A percentile compares a stretch with the other conserved stretches of the same genome.
phyloP scores from a whole-genome alignment of 1,284 basidiomycete genomes.

The Kalmanozyma brasiliensis region DNA sequence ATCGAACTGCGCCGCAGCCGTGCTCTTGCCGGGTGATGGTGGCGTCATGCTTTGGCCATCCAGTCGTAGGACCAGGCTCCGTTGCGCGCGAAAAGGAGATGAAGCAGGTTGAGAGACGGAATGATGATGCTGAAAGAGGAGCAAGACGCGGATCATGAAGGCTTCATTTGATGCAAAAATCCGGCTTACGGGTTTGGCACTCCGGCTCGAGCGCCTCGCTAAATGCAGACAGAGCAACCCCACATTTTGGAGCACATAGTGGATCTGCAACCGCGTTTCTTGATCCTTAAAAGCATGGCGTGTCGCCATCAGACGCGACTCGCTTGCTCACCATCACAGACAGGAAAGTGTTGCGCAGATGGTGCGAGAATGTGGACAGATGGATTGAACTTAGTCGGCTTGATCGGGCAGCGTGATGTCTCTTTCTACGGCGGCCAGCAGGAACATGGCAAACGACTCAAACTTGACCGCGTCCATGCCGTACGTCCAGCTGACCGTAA shows the following conservation, averaged over 20 bases:
- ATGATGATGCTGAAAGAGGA: conserved; percentile 4
- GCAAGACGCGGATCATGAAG: neutral
- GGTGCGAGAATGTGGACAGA: neutral
- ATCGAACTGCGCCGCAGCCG: conserved; percentile 17
- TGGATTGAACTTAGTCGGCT: neutral
- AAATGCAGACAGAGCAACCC: too few relatives aligned
- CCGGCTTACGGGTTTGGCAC: neutral
- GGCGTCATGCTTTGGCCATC: conserved; percentile 23
- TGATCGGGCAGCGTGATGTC: neutral
- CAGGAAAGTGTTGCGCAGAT: neutral
- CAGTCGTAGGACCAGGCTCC: neutral
- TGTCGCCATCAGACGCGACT: conserved; percentile 22
- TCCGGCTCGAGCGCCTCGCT: neutral
- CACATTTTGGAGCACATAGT: conserved; percentile 2
- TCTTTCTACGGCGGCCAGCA: conserved; percentile 22
- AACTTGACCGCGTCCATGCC: conserved; percentile 28
- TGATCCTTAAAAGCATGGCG: neutral
- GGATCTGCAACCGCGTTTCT: conserved; percentile 4
- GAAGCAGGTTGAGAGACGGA: neutral
- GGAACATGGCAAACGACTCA: conserved; percentile 45
- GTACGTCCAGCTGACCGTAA: conserved; percentile 30
- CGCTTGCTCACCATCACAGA: neutral
- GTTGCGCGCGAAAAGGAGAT: neutral
- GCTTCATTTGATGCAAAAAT: neutral
- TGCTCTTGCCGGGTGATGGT: conserved; percentile 14